Conservation (phyloP, 1,284 basidiomycete genomes). For the Marasmius fiardii region DNA sequence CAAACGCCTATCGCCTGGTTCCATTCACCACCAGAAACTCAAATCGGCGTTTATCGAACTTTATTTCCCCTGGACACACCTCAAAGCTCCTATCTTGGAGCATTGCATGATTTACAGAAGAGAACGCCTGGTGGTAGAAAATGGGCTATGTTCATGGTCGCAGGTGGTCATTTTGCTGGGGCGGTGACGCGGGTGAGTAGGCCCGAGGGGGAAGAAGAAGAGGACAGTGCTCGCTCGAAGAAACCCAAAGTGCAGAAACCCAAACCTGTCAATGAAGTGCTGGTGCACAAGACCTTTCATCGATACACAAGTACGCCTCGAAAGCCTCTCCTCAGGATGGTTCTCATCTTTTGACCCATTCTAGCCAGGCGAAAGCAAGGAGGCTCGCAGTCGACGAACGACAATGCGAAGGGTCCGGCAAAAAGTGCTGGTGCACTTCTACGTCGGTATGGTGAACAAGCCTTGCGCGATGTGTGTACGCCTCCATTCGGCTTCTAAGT, state of each 20-base stretch:
- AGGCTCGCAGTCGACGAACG: conserved; percentile 90
- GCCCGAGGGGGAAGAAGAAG: conserved; percentile 39
- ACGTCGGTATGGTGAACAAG: conserved; percentile 93
- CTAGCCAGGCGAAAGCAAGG: conserved; percentile 95
- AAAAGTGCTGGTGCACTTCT: conserved; percentile 94
- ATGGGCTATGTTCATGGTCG: conserved; percentile 95
- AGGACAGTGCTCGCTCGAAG: conserved; percentile 36
- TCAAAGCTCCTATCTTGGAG: conserved; percentile 44
- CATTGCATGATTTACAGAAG: conserved; percentile 67
- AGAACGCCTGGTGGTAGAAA: conserved; percentile 63
- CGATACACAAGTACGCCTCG: conserved; percentile 86
- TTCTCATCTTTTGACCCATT: not conserved
- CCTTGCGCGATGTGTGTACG: conserved; percentile 76
- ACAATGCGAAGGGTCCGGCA: conserved; percentile 90
- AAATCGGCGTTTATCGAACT: conserved; percentile 86
- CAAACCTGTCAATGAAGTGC: conserved; percentile 71
- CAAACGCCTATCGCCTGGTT: conserved; percentile 88
- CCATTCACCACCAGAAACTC: conserved; percentile 77
- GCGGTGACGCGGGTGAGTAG: conserved; percentile 75
- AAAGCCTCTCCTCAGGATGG: not conserved
- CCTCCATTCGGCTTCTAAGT: not conserved
- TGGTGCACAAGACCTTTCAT: conserved; percentile 96
- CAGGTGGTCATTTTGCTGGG: conserved; percentile 97
- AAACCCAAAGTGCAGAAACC: conserved; percentile 59
- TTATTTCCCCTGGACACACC: conserved; percentile 56